These are phyloP conservation scores for Piloderma croceum DNA, from an alignment of 768 basidiomycete genomes.

Conservation along the genomic window DNA sequence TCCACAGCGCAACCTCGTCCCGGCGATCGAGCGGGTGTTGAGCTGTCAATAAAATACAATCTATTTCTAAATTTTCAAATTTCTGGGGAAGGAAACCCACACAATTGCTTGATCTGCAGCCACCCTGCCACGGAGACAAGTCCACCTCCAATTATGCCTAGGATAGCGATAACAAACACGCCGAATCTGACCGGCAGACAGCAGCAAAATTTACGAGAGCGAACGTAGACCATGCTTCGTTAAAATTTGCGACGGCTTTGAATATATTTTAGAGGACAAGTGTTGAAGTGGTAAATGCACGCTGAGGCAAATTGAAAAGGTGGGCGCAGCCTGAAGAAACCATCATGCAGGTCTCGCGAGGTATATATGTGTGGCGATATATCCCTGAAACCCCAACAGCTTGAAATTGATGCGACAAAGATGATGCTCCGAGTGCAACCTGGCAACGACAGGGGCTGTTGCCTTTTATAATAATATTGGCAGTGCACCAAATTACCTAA, in stretches of 20 bases:
- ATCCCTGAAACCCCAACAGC: too few species aligned
- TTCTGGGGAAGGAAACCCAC: slow-evolving; percentile 30
- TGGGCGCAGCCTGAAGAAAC: background rate
- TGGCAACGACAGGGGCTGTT: too few species aligned
- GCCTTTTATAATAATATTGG: too few species aligned
- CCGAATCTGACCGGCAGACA: slow-evolving; percentile 63
- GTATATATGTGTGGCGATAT: too few species aligned
- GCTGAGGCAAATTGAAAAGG: background rate
- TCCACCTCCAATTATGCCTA: slow-evolving; percentile 38
- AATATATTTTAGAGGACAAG: background rate
- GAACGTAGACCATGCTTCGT: slow-evolving; percentile 44
- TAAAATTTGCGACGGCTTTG: slow-evolving; percentile 8
- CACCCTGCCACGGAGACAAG: slow-evolving; percentile 42
- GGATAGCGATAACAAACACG: slow-evolving; percentile 49
- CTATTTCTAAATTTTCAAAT: slow-evolving; percentile 1
- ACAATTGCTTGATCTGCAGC: slow-evolving; percentile 37
- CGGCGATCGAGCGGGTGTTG: slow-evolving; percentile 30
- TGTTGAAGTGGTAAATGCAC: background rate
- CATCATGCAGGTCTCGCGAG: too few species aligned
- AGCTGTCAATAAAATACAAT: slow-evolving; percentile 12
- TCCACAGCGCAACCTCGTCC: slow-evolving; percentile 40
- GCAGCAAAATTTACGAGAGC: slow-evolving; percentile 55
- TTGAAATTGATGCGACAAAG: too few species aligned
- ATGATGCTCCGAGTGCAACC: too few species aligned
- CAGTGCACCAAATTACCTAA: too few species aligned